These are phyloP conservation scores for Apiotrichum porosum DNA, from an alignment of 1,284 basidiomycete species.

Conservation along the genomic window DNA sequence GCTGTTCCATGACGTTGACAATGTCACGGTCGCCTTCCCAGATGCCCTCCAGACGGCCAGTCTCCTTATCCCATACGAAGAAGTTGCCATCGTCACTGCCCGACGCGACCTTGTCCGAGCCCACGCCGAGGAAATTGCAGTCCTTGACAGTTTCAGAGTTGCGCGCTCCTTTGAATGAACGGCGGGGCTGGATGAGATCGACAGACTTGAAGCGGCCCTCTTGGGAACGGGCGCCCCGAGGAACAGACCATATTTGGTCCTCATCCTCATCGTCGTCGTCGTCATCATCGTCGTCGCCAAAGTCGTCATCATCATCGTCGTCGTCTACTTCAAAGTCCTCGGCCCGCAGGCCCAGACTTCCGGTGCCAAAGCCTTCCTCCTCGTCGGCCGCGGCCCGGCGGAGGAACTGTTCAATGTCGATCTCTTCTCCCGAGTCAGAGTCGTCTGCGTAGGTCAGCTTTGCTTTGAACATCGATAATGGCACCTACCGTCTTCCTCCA, in stretches of 20 bases:
- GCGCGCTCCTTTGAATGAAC: conserved; percentile 65
- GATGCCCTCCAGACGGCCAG: conserved; percentile 63
- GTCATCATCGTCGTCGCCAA: conserved; percentile 12
- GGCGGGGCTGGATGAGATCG: conserved; percentile 65
- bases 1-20: conserved; percentile 79
- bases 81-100: conserved; percentile 77
- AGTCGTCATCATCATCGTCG: conserved; percentile 1
- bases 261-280: not conserved
- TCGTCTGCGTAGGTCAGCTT: too few relatives aligned
- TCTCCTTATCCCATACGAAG: conserved; percentile 74
- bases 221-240: conserved; percentile 11
- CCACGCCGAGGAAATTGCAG: conserved; percentile 76
- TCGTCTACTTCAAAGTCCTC: conserved; percentile 36
- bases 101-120: conserved; percentile 73
- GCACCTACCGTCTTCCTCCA: too few relatives aligned
- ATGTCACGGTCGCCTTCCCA: conserved; percentile 75
- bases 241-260: too few relatives aligned
- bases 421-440: conserved; percentile 4
- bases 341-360: conserved; percentile 1
- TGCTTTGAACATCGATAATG: too few relatives aligned
- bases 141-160: conserved; percentile 89
- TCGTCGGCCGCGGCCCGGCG: conserved; percentile 27
- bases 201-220: conserved; percentile 38
- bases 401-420: conserved; percentile 51
- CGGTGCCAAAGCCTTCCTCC: conserved; percentile 15